A percentile compares a stretch with the other conserved stretches of the same genome.
Evolutionary conservation across 495 filamentous ascomycete genomes (phyloP).

Genomic region (Penicillium silybi): DNA sequence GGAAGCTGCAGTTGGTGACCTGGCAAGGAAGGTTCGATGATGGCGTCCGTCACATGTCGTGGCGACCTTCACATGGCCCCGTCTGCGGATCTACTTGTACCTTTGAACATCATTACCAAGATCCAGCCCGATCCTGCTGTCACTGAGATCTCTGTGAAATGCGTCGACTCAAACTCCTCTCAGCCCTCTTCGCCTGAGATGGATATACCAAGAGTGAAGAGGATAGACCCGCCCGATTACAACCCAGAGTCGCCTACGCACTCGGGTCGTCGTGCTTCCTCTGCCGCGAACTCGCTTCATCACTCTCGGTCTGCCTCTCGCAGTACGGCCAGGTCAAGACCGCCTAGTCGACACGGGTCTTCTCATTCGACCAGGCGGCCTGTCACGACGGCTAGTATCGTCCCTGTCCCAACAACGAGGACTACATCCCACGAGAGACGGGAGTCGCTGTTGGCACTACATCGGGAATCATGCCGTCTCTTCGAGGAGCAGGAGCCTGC

Average conservation of each 20-base stretch:
- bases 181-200: slow-evolving; percentile 13
- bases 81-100: slow-evolving; percentile 1
- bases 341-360: slow-evolving; percentile 30
- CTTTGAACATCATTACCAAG: slow-evolving; percentile 11
- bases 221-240: slow-evolving; percentile 16
- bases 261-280: slow-evolving; percentile 18
- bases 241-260: slow-evolving; percentile 10
- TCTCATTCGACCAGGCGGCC: slow-evolving; percentile 30
- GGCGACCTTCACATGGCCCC: slow-evolving; percentile 17
- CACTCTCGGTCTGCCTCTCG: slow-evolving; percentile 31
- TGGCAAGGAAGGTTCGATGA: slow-evolving; percentile 1
- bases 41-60: slow-evolving; percentile 32
- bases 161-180: neutral
- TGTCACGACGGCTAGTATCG: slow-evolving; percentile 24
- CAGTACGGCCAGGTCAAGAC: slow-evolving; percentile 29
- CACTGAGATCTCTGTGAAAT: slow-evolving; percentile 15
- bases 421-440: slow-evolving; percentile 23
- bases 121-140: slow-evolving; percentile 3
- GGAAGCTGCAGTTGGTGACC: neutral
- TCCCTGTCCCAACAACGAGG: slow-evolving; percentile 22
- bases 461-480: slow-evolving; percentile 44
- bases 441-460: slow-evolving; percentile 39
- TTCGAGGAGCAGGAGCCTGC: slow-evolving; percentile 30
- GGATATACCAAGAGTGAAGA: slow-evolving; percentile 16
- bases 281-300: slow-evolving; percentile 19